Percentiles rank a stretch among this genome's conserved stretches.
Evolutionary conservation across 345 rosid species (phyloP).

Genomic region (Citrus australasica): DNA sequence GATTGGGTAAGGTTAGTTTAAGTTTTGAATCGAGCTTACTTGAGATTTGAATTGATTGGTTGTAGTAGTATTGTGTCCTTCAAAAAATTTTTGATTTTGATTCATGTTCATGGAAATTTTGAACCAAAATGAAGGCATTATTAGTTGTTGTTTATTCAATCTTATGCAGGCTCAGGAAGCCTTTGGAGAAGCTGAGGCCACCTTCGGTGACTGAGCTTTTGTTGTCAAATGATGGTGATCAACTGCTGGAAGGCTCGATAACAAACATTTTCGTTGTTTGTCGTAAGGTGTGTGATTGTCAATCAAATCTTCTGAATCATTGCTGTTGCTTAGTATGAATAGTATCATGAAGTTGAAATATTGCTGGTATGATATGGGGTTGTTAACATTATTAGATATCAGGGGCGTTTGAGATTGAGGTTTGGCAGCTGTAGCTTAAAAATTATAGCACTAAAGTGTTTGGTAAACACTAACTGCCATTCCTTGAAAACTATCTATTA

Average conservation of each 20-base stretch:
- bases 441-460: too few relatives aligned
- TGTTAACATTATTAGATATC: neutral
- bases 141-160: conserved; percentile 4
- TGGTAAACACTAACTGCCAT: too few relatives aligned
- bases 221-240: conserved; percentile 86
- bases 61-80: neutral
- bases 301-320: too few relatives aligned
- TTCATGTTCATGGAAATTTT: neutral
- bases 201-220: conserved; percentile 65
- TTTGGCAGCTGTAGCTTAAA: too few relatives aligned
- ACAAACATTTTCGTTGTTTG: conserved; percentile 72
- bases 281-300: conserved; percentile 43
- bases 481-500: too few relatives aligned
- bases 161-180: conserved; percentile 64
- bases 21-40: neutral
- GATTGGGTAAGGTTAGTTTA: conserved; percentile 78
- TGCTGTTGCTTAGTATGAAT: neutral
- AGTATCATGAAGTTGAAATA: neutral
- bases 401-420: too few relatives aligned
- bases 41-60: neutral
- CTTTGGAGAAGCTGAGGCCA: conserved; percentile 76
- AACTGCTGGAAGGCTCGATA: conserved; percentile 69
- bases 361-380: too few relatives aligned
- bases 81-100: neutral
- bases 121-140: neutral